Percentiles rank a stretch among this genome's conserved stretches.
Evolutionary conservation across 768 basidiomycete species (phyloP).

Genomic region (Russula foetens): DNA sequence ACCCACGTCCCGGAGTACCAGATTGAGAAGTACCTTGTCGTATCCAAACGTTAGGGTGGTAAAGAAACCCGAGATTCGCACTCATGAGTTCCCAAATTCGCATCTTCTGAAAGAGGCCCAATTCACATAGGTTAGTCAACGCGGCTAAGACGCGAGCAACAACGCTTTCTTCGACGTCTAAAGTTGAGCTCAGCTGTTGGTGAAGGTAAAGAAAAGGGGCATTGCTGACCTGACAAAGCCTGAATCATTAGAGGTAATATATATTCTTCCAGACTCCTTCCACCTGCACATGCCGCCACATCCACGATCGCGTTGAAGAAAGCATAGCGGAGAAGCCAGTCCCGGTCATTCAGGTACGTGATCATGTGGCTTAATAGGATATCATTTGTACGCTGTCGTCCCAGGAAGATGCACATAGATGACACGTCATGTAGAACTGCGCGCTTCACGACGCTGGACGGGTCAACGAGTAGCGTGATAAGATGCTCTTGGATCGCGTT

Average conservation of each 20-base stretch:
- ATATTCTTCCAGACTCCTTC: constrained; percentile 88
- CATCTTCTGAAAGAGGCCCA: constrained; percentile 88
- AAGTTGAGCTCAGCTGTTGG: constrained; percentile 6
- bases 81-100: constrained; percentile 97
- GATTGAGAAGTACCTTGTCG: constrained; percentile 58
- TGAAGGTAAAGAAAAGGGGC: neutral
- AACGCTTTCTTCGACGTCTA: constrained; percentile 94
- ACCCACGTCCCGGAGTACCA: neutral
- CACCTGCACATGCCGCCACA: constrained; percentile 90
- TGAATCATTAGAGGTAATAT: constrained; percentile 96
- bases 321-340: constrained; percentile 84
- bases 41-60: constrained; percentile 95
- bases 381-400: constrained; percentile 89
- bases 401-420: constrained; percentile 87
- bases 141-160: constrained; percentile 85
- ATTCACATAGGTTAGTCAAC: constrained; percentile 80
- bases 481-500: constrained; percentile 81
- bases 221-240: constrained; percentile 68
- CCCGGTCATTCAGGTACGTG: constrained; percentile 79
- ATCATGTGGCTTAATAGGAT: constrained; percentile 86
- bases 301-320: constrained; percentile 97
- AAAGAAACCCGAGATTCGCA: constrained; percentile 78
- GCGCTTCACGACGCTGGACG: constrained; percentile 84
- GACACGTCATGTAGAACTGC: constrained; percentile 84
- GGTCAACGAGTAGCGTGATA: constrained; percentile 77